These are phyloP conservation scores for Carex myosuroides DNA, from an alignment of 176 grass and related monocot species.

Conservation along the genomic window DNA sequence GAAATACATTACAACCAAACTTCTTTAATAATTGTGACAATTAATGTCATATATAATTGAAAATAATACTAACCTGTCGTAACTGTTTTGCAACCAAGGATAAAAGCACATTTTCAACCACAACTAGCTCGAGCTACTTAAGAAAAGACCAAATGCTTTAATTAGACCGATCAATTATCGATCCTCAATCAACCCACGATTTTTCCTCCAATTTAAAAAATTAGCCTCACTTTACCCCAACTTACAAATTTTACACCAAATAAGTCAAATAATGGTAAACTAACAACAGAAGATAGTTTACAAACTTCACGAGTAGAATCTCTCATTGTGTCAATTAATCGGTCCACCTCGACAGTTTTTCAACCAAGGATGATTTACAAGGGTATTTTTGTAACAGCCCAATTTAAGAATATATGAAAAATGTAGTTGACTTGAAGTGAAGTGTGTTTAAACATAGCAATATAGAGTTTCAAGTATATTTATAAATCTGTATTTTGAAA, in stretches of 20 bases:
- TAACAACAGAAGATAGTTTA: not conserved
- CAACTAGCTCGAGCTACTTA: constrained; percentile 80
- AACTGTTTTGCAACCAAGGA: constrained; percentile 28
- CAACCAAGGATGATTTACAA: too few relatives aligned
- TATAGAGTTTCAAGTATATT: too few relatives aligned
- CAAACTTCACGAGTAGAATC: constrained; percentile 68
- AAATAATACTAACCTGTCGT: constrained; percentile 61
- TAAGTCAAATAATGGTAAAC: not conserved
- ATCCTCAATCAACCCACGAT: not conserved
- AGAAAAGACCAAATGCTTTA: not conserved
- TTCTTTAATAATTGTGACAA: too few relatives aligned
- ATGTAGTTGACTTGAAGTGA: too few relatives aligned
- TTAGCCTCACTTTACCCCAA: not conserved
- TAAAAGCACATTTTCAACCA: constrained; percentile 89
- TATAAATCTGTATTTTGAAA: too few relatives aligned
- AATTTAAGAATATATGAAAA: too few relatives aligned
- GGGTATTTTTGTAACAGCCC: too few relatives aligned
- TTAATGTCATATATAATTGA: too few relatives aligned
- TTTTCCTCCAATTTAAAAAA: not conserved
- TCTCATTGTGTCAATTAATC: constrained; percentile 64
- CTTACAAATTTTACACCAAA: not conserved
- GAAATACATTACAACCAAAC: too few relatives aligned
- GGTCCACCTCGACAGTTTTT: constrained; percentile 68
- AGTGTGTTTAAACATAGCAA: too few relatives aligned
- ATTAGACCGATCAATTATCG: not conserved